Base-by-base conservation (phyloP, 73 alveolate species). In the Paramecium primaurelia region DNA sequence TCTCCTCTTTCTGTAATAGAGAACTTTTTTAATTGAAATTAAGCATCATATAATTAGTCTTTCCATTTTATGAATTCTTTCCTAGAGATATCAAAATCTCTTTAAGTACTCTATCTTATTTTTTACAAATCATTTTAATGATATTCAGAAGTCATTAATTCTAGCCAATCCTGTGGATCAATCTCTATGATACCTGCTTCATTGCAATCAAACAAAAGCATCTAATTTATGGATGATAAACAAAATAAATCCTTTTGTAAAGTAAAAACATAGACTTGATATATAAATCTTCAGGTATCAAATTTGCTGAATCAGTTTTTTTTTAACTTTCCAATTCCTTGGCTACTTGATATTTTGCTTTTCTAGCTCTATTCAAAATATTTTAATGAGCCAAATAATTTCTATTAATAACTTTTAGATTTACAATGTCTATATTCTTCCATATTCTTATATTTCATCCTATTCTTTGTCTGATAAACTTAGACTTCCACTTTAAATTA, bases 21-120 rank as follows among this genome's bases (percentile, higher is more conserved):
- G 47, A 88, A 88, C 20, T 37, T 49, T 45, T 54, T 44, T 1
- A 88, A 80, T 9, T 69, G n/a, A 45, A 51, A 88, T 68, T 59
- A 44, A 25, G 93, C 93, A 25, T 88, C 86, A 22, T 88, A 60
- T 2, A 88, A 40, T 38, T 20, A 58, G 0, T 88, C 93, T 44
- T 88, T 88, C 54, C 93, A 68, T 88, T 88, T 88, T 11, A 51
- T 68, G 71, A 68, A 88, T 32, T 68, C 93, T 32, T 85, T 85
- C 54, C 44, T 54, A 8, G 83, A 45, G 3, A 32, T 32, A 51
- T 85, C 77, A 51, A 32, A 85, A 85, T 85, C 83, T 85, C 77
- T 54, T 85, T 58, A 14, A 34, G 86, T 58, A 34, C 44, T 28
- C n/a, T n/a, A 30, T 34, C 84, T 30, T 14, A 58, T 38, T 58